A percentile compares a stretch with the other conserved stretches of the same genome.
These are phyloP conservation scores for Fusarium virguliforme DNA, from an alignment of 2,329 filamentous ascomycete species.

Conservation along the genomic window DNA sequence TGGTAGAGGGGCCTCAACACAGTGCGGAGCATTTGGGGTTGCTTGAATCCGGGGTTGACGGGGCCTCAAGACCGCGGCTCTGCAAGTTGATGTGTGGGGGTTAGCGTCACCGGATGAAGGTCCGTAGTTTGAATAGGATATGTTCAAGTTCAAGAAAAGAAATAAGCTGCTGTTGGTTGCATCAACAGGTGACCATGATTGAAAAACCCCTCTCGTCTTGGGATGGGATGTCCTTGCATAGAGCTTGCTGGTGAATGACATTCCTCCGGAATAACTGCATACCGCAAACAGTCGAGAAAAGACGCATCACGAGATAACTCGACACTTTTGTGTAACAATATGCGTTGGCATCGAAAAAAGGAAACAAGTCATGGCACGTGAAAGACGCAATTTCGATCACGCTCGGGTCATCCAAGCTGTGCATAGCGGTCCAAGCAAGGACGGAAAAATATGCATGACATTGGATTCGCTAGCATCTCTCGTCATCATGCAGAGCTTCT, in stretches of 20 bases:
- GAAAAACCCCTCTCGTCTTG: neutral
- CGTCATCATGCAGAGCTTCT: conserved; percentile 10
- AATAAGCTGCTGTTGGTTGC: neutral
- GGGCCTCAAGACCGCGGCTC: conserved; percentile 33
- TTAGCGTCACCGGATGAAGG: conserved; percentile 21
- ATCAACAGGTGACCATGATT: neutral
- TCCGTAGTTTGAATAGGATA: neutral
- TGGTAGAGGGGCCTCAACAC: conserved; percentile 28
- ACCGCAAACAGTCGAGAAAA: neutral
- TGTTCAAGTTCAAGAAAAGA: neutral
- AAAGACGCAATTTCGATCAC: neutral
- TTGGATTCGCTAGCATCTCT: conserved; percentile 6
- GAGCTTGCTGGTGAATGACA: neutral
- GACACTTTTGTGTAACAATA: conserved; percentile 7
- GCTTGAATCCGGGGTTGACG: conserved; percentile 44
- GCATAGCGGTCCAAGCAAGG: neutral
- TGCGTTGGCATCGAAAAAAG: neutral
- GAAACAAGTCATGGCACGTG: conserved; percentile 8
- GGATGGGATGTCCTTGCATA: neutral
- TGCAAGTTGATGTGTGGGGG: conserved; percentile 42
- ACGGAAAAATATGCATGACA: neutral
- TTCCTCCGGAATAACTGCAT: neutral
- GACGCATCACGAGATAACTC: conserved; percentile 4
- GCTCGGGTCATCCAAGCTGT: neutral
- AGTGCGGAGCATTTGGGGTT: conserved; percentile 20